Evolutionary conservation across 805 yeast species (phyloP), one percentile per base, ranked within the genome.

Genomic region (Candida bentonensis): DNA sequence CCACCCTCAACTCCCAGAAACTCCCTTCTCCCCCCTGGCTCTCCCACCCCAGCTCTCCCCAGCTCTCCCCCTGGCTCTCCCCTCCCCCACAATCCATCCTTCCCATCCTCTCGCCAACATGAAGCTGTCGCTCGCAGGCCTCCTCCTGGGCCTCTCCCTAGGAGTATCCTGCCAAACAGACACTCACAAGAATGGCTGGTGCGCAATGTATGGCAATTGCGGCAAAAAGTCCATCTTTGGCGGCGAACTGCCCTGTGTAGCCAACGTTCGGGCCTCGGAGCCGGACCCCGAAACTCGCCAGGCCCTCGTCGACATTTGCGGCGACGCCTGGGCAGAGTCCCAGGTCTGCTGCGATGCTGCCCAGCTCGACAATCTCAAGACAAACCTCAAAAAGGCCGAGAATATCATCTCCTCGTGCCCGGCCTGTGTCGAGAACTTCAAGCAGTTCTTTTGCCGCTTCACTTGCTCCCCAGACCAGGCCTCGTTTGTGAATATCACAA

Each of bases 391-490:
- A 63, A 82, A 79, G 52, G 94, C 84, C 21, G 94, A 81, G 50
- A 76, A 84, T 1, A 59, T 85, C 46, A 80, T 88, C 42, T 80
- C 94, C 2, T 81, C 95, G 2, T 82, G 98, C 60, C 96, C 96
- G 2, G 97, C 98, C 0, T 89, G 98, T 60, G 68, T 74, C 46
- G 78, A 76, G 60, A 89, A 89, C 66, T 89, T 89, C 61, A 76
- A 76, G 55, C 82, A 81, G 53, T 68, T 88, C 51, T 86, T 86
- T 57, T 92, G 72, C 64, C 76, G 79, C 34, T 87, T 92, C 61
- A 82, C 96, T 1, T 89, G 98, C 61, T 82, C 95, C 2, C 79
- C 95, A 0, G 66, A 82, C 53, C 96, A 89, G 61, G 70, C 85
- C 0, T 60, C 65, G 11, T 89, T 86, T 61, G 70, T 87, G 11